Conservation (phyloP, 2,329 filamentous ascomycete species). For the Talaromyces islandicus region DNA sequence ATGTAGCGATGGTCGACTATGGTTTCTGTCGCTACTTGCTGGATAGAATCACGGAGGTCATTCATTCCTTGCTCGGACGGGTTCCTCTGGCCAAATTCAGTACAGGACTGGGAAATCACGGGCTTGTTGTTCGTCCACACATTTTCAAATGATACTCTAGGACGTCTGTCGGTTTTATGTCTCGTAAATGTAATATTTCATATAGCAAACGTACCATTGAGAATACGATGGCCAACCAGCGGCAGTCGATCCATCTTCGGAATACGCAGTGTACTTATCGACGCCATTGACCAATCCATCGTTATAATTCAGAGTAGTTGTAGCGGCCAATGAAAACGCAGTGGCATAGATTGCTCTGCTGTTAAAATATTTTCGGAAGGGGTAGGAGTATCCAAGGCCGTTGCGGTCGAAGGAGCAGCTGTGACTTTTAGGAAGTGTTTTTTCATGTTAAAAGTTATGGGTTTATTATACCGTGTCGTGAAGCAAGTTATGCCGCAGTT, state of each 20-base stretch:
- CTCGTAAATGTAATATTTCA: not conserved
- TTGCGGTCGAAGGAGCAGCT: not conserved
- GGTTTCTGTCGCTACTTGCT: conserved; percentile 20
- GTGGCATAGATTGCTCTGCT: not conserved
- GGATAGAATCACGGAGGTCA: conserved; percentile 24
- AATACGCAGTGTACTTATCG: conserved; percentile 27
- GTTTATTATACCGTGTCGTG: not conserved
- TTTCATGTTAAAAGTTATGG: not conserved
- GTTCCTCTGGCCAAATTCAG: conserved; percentile 7
- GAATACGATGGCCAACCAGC: conserved; percentile 25
- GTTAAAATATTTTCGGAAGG: not conserved
- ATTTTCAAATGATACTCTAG: not conserved
- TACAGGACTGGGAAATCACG: not conserved
- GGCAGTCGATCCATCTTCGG: conserved; percentile 20
- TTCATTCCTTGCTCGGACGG: conserved; percentile 14
- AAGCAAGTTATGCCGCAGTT: not conserved
- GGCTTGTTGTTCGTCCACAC: conserved; percentile 9
- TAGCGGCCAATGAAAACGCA: not conserved
- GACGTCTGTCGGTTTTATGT: not conserved
- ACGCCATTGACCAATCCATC: conserved; percentile 1
- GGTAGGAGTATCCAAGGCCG: not conserved
- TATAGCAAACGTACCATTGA: conserved; percentile 16
- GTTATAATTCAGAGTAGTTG: not conserved
- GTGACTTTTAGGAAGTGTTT: not conserved
- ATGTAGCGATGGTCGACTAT: conserved; percentile 32